Base-by-base conservation (phyloP, 2,329 filamentous ascomycete genomes). In the Waltergamsia citrina region DNA sequence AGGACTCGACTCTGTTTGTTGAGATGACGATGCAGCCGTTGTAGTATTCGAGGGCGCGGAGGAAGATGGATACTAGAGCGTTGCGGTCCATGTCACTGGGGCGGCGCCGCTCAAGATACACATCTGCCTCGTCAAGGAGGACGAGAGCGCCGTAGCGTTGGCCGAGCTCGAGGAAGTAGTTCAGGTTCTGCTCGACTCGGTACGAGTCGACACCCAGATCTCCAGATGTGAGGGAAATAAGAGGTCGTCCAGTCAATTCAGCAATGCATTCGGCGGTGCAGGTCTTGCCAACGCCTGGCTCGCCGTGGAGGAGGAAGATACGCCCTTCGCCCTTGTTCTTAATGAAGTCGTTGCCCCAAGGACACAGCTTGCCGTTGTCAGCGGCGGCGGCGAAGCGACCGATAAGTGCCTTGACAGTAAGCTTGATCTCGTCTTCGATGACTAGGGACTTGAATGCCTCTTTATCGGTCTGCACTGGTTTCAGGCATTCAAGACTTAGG, bases 91-190 rank as follows among this genome's bases (percentile, higher is more conserved):
- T 57, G 43, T 69, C 63, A 19, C 45, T 51, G 16, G 56, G 45
- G 3, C 53, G 52, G 3, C 73, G 68, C 34, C 63, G 51, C 49
- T 75, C 69, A 7, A 78, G 64, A 50, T 73, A 78, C 14, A 76
- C 69, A 36, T 78, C 74, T 3, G 70, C 71, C 49, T 78, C 73
- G 45, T 78, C 72, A 5, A 77, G 57, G 3, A 77, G 59, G 6
- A 74, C 59, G 6, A 75, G 59, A 24, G 62, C 69, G 14, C 59
- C 62, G 51, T 64, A 72, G 7, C 60, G 62, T 48, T 65, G 62
- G 26, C 56, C 69, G 4, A 71, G 57, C 26, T 62, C 47, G 8
- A 72, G 54, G 50, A 67, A 68, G 50, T 66, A 65, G 36, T 57
- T 55, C 11, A 69, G 60, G 36, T 60, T 60, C 19, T 49, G 40